These are phyloP conservation scores for Diplodia intermedia DNA, from an alignment of 2,329 filamentous ascomycete species.

Conservation along the genomic window DNA sequence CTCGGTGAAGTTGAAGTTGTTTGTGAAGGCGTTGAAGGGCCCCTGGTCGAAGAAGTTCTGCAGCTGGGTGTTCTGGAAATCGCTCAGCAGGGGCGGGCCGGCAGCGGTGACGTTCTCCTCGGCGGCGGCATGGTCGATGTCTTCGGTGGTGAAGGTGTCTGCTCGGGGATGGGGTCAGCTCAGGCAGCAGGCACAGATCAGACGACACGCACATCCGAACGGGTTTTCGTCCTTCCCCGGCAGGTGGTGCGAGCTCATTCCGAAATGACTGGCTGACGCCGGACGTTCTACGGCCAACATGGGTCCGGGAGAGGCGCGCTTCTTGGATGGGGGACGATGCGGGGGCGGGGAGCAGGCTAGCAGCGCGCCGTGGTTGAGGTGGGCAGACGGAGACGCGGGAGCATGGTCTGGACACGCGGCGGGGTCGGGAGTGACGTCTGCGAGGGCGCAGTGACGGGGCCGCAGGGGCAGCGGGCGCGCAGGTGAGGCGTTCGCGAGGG, in stretches of 20 bases:
- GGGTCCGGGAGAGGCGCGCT: neutral
- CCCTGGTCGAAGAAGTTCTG: slow-evolving; percentile 33
- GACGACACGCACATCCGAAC: slow-evolving; percentile 30
- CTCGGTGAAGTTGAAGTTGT: slow-evolving; percentile 25
- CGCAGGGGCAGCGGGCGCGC: slow-evolving; percentile 11
- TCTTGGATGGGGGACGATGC: neutral
- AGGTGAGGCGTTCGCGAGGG: neutral
- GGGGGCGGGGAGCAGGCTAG: slow-evolving; percentile 22
- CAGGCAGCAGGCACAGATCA: slow-evolving; percentile 3
- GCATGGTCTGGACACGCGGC: slow-evolving; percentile 8
- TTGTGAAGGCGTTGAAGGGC: slow-evolving; percentile 27
- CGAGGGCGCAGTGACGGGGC: slow-evolving; percentile 9
- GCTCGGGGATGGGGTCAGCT: neutral
- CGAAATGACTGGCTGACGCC: slow-evolving; percentile 31
- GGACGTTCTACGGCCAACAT: slow-evolving; percentile 31
- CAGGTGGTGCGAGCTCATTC: slow-evolving; percentile 32
- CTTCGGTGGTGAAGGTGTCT: slow-evolving; percentile 27
- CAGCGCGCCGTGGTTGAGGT: slow-evolving; percentile 20
- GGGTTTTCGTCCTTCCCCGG: slow-evolving; percentile 30
- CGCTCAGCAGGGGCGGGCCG: slow-evolving; percentile 29
- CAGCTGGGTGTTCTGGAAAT: slow-evolving; percentile 25
- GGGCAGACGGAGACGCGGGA: neutral
- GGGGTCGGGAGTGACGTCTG: slow-evolving; percentile 12
- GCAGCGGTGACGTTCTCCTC: slow-evolving; percentile 28
- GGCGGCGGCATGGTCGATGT: slow-evolving; percentile 30